Evolutionary conservation across 306 rosid genomes (phyloP).

Genomic region (Betula pendula): DNA sequence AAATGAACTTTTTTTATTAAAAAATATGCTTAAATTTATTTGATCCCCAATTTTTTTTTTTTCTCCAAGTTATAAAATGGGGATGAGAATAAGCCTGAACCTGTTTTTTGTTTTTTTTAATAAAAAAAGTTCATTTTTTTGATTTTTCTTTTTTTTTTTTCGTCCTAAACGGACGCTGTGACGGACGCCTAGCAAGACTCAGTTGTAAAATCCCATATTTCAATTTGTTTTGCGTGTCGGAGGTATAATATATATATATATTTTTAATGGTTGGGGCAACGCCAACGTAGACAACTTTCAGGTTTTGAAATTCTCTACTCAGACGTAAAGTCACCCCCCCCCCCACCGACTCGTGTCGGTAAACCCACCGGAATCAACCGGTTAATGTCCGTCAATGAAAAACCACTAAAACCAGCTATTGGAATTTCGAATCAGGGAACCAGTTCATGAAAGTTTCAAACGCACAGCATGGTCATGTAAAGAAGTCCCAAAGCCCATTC

Average conservation of each 20-base stretch:
- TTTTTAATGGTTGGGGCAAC: slow-evolving; percentile 32
- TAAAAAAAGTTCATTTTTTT: no score
- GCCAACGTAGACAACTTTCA: slow-evolving; percentile 40
- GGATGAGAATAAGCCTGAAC: no score
- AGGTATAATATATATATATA: background rate
- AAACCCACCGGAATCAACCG: slow-evolving; percentile 29
- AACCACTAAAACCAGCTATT: slow-evolving; percentile 33
- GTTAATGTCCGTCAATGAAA: slow-evolving; percentile 30
- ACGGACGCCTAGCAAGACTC: no score
- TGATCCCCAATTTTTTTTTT: no score
- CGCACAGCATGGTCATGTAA: slow-evolving; percentile 3
- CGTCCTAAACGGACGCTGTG: no score
- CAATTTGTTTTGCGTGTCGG: slow-evolving; percentile 16
- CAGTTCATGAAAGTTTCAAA: slow-evolving; percentile 3
- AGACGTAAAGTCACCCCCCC: background rate
- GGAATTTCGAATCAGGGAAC: slow-evolving; percentile 50
- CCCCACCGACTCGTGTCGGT: slow-evolving; percentile 43
- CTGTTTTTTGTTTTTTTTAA: no score
- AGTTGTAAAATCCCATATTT: no score
- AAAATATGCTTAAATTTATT: no score
- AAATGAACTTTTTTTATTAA: no score
- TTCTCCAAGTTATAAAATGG: no score
- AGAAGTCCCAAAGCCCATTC: background rate
- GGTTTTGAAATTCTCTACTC: slow-evolving; percentile 20
- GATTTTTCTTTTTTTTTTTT: no score